Evolutionary conservation across 768 basidiomycete genomes (phyloP), one percentile per base, ranked within the genome.

Genomic region (Pisolithus orientalis): DNA sequence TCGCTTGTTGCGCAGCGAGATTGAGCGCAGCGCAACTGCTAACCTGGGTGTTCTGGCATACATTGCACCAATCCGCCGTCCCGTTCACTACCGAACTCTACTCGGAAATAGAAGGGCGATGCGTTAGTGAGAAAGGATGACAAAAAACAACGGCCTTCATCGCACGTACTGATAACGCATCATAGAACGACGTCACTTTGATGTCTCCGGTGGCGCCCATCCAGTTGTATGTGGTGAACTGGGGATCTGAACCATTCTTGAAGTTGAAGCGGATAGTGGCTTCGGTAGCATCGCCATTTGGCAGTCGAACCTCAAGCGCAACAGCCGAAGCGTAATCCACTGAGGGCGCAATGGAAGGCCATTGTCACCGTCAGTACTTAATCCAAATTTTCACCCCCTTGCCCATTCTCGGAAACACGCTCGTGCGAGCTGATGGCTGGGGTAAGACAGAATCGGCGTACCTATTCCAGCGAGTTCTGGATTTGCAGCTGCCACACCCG

Each of bases 181-280:
- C 62, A 40, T 79, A 65, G 59, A 87, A 80, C 2, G 63, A 68
- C 14, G 78, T 75, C 27, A 87, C 63, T 24, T 79, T 78, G 5
- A 83, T 72, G 62, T 85, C 84, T 14, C 66, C 72, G 2, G 71
- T 65, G 3, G 61, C 65, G 48, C 66, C 65, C 50, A 85, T 62
- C 62, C 81, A 72, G 50, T 68, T 63, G 67, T 80, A 80, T 2
- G 72, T 72, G 52, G 54, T 66, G 65, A 82, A 85, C 11, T 56
- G 44, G 42, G 75, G 75, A 50, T 65, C 62, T 0, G 83, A 80
- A 8, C 84, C 84, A 53, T 87, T 87, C 72, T 84, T 84, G 71
- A 88, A 85, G 54, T 76, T 78, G 68, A 88, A 77, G 4, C 83
- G 75, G 17, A 87, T 56, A 44, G 80, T 69, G 13, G 81, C 78